Percentiles rank a stretch among this genome's conserved stretches.
phyloP scores from a whole-genome alignment of 2,329 filamentous ascomycete species.

The Sporothrix brasiliensis region DNA sequence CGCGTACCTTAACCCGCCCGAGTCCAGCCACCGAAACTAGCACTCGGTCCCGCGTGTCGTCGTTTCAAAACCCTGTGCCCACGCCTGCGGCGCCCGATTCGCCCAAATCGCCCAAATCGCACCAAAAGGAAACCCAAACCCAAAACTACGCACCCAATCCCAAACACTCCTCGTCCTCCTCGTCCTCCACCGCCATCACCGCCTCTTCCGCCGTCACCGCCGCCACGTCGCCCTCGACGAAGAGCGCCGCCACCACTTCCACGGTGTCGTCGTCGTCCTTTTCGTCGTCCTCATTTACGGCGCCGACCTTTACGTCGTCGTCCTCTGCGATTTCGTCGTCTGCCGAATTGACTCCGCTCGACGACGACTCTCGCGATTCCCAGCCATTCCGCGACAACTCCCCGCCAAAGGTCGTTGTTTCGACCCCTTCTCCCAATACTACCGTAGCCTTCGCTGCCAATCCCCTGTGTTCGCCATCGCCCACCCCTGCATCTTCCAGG shows the following conservation, averaged over 20 bases:
- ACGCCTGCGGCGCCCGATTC: neutral
- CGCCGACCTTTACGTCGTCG: neutral
- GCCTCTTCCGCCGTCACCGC: constrained; percentile 45
- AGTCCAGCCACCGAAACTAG: constrained; percentile 23
- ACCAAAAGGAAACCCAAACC: neutral
- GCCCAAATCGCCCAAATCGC: neutral
- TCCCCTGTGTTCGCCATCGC: constrained; percentile 13
- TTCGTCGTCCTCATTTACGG: neutral
- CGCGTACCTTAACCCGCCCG: constrained; percentile 19
- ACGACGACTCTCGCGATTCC: constrained; percentile 41
- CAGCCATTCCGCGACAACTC: constrained; percentile 46
- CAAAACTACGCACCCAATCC: constrained; percentile 18
- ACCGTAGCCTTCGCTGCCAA: constrained; percentile 27
- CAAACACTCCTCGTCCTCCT: constrained; percentile 30
- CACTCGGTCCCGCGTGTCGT: constrained; percentile 21
- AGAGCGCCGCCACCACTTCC: neutral
- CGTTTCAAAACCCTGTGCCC: constrained; percentile 31
- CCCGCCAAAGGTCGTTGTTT: constrained; percentile 35
- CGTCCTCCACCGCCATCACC: constrained; percentile 31
- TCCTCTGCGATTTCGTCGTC: constrained; percentile 12
- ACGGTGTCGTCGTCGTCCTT: constrained; percentile 18
- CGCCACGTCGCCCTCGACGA: constrained; percentile 21
- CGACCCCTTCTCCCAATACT: constrained; percentile 31
- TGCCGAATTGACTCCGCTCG: constrained; percentile 31
- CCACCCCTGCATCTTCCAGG: constrained; percentile 20